These are phyloP conservation scores for Orbilia oligospora DNA, from an alignment of 2,329 filamentous ascomycete species.

Conservation along the genomic window DNA sequence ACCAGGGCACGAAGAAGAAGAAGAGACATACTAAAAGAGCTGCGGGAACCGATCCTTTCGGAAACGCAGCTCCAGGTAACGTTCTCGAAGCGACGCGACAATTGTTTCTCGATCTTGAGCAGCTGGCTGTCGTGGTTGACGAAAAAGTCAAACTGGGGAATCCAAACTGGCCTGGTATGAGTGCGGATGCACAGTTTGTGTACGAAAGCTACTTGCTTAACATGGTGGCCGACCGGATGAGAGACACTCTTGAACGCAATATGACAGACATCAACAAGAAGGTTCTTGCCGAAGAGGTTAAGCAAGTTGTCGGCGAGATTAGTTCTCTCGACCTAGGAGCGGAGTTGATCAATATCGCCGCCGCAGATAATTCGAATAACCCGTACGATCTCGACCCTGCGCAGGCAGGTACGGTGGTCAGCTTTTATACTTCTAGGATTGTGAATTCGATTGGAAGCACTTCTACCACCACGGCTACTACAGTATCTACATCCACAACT, in stretches of 20 bases:
- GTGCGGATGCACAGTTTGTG: constrained; percentile 47
- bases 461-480: constrained; percentile 20
- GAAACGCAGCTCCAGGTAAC: constrained; percentile 31
- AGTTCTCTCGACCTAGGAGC: constrained; percentile 39
- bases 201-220: constrained; percentile 48
- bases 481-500: constrained; percentile 24
- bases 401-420: constrained; percentile 31
- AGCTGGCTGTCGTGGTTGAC: constrained; percentile 26
- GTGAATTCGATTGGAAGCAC: constrained; percentile 38
- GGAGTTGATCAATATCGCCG: constrained; percentile 45
- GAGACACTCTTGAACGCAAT: constrained; percentile 41
- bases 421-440: constrained; percentile 42
- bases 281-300: constrained; percentile 39
- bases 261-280: constrained; percentile 44
- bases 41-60: constrained; percentile 31
- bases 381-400: constrained; percentile 47
- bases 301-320: constrained; percentile 44
- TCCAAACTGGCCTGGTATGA: constrained; percentile 54
- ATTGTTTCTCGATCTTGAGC: constrained; percentile 42
- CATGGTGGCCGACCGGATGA: constrained; percentile 46
- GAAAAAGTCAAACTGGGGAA: constrained; percentile 53
- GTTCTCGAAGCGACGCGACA: constrained; percentile 34
- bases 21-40: constrained; percentile 25
- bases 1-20: constrained; percentile 12
- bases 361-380: constrained; percentile 43